Conservation (phyloP, 2,329 filamentous ascomycete genomes). For the Colletotrichum liriopes region DNA sequence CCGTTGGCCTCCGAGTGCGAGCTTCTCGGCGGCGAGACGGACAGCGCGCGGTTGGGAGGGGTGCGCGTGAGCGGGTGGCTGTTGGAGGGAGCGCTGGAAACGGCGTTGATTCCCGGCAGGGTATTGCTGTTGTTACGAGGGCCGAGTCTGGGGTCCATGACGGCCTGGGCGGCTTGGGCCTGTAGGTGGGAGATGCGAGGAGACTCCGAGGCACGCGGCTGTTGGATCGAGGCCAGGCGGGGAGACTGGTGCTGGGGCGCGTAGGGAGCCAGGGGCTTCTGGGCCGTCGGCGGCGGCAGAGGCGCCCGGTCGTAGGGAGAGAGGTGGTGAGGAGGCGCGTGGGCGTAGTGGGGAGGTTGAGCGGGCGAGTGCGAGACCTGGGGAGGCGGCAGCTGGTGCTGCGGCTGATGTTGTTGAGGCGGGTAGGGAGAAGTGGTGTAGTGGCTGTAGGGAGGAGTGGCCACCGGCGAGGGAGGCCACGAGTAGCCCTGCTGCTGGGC, state of each 20-base stretch:
- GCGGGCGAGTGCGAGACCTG: conserved; percentile 47
- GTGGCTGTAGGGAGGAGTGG: conserved; percentile 69
- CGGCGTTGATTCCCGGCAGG: conserved; percentile 52
- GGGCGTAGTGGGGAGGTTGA: conserved; percentile 51
- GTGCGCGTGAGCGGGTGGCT: conserved; percentile 53
- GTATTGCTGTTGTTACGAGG: conserved; percentile 60
- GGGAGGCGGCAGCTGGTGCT: conserved; percentile 44
- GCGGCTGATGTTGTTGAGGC: conserved; percentile 46
- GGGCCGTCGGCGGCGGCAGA: conserved; percentile 55
- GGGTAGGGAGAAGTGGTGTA: conserved; percentile 58
- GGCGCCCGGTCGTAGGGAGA: conserved; percentile 53
- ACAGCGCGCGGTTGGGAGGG: conserved; percentile 63
- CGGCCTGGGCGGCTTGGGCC: conserved; percentile 52
- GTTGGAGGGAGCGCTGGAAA: conserved; percentile 51
- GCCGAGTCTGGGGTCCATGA: conserved; percentile 57
- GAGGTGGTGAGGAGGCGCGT: conserved; percentile 44
- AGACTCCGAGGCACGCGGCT: conserved; percentile 52
- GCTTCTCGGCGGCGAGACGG: conserved; percentile 64
- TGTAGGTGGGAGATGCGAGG: conserved; percentile 63
- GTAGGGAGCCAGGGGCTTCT: conserved; percentile 51
- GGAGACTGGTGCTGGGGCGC: conserved; percentile 54
- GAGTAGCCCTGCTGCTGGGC: conserved; percentile 60
- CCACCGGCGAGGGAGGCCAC: conserved; percentile 71
- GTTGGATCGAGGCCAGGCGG: conserved; percentile 38
- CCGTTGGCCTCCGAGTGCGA: conserved; percentile 54